phyloP scores from a whole-genome alignment of 1,139 yeast genomes.

The Zygoascus meyerae region DNA sequence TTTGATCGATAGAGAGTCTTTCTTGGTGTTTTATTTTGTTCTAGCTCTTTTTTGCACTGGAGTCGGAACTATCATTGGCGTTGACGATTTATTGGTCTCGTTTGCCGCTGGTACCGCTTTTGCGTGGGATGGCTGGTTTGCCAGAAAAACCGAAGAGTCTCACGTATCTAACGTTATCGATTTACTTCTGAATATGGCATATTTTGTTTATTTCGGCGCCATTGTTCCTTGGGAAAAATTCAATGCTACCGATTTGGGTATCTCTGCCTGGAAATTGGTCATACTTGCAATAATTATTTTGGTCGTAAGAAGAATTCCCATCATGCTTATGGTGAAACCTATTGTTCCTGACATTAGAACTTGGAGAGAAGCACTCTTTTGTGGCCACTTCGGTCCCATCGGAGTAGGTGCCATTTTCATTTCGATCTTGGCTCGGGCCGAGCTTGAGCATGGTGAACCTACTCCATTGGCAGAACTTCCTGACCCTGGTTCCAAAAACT shows the following conservation, averaged over 20 bases:
- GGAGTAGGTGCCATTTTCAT: constrained; percentile 98
- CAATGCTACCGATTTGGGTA: constrained; percentile 59
- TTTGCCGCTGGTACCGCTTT: constrained; percentile 96
- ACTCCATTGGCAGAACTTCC: constrained; percentile 61
- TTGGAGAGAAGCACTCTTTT: constrained; percentile 93
- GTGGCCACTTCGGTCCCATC: constrained; percentile 97
- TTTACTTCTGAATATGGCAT: constrained; percentile 63
- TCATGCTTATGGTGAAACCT: constrained; percentile 70
- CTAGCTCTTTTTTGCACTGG: constrained; percentile 89
- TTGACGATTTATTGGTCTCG: constrained; percentile 86
- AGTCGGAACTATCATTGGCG: constrained; percentile 84
- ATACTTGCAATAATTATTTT: constrained; percentile 76
- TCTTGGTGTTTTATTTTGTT: constrained; percentile 82
- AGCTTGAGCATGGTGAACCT: constrained; percentile 61
- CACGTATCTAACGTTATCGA: constrained; percentile 93
- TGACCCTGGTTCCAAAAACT: constrained; percentile 47
- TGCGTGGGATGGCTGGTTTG: constrained; percentile 95
- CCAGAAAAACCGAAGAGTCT: constrained; percentile 80
- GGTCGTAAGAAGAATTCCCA: constrained; percentile 84
- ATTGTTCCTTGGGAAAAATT: constrained; percentile 89
- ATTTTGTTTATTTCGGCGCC: constrained; percentile 90
- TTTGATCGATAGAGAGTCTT: constrained; percentile 87
- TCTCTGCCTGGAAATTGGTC: constrained; percentile 79
- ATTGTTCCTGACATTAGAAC: constrained; percentile 86
- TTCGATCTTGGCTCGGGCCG: constrained; percentile 74